A percentile compares a stretch with the other conserved stretches of the same genome.
Evolutionary conservation across 495 filamentous ascomycete species (phyloP).

Genomic region (Aspergillus cavernicola): DNA sequence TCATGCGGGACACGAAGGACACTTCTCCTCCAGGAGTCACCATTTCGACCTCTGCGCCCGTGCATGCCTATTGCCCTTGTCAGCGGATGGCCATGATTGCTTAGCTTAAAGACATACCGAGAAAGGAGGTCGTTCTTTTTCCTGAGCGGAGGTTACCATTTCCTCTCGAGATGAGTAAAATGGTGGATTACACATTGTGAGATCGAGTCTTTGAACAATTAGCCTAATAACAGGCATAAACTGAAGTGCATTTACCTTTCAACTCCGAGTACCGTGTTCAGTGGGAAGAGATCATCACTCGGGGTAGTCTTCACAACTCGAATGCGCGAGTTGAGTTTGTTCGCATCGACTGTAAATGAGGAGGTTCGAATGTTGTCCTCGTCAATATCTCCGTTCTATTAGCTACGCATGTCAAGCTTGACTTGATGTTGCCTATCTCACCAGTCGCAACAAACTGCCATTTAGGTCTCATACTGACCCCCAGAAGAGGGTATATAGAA

Average conservation of each 20-base stretch:
- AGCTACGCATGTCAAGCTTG: slow-evolving; percentile 13
- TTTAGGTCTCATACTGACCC: slow-evolving; percentile 57
- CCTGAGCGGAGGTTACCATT: slow-evolving; percentile 57
- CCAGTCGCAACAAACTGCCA: slow-evolving; percentile 76
- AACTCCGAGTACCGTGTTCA: slow-evolving; percentile 40
- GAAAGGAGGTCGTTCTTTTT: slow-evolving; percentile 65
- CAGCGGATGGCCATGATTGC: not conserved
- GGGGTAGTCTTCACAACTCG: slow-evolving; percentile 53
- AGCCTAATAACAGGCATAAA: not conserved
- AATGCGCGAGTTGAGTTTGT: slow-evolving; percentile 63
- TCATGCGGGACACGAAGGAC: slow-evolving; percentile 69
- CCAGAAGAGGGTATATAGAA: slow-evolving; percentile 85
- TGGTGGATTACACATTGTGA: slow-evolving; percentile 92
- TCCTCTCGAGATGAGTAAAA: slow-evolving; percentile 78
- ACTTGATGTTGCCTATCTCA: slow-evolving; percentile 21
- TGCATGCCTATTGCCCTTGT: slow-evolving; percentile 56
- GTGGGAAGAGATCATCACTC: slow-evolving; percentile 56
- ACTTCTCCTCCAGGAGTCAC: slow-evolving; percentile 81
- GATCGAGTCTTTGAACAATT: slow-evolving; percentile 59
- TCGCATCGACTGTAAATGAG: slow-evolving; percentile 56
- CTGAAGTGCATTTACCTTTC: slow-evolving; percentile 34
- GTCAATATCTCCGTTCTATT: slow-evolving; percentile 64
- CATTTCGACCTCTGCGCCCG: slow-evolving; percentile 82
- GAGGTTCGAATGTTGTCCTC: slow-evolving; percentile 63
- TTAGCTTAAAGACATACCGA: slow-evolving; percentile 41